Base-by-base conservation (phyloP, 2,329 filamentous ascomycete genomes). In the Pseudophaeomoniella oleicola region DNA sequence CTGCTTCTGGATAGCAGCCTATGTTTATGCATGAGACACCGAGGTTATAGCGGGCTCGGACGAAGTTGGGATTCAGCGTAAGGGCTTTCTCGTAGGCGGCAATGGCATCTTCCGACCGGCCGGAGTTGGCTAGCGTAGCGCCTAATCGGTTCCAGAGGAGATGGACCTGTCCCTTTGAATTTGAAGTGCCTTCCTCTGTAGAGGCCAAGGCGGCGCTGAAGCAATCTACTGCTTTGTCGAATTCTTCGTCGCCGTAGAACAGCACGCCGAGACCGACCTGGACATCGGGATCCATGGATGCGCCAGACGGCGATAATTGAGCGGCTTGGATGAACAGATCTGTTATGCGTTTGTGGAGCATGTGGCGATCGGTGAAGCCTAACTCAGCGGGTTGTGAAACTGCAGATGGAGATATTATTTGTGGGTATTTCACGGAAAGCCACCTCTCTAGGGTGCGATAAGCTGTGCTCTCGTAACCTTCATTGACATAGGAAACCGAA, bases 11-110 rank as follows among this genome's bases (percentile, higher is more conserved):
- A 56, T 86, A 87, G 59, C 88, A 94, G 37, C 87, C 87, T 48
- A 96, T 93, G 60, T 96, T 96, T 58, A 98, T 96, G 59, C 90
- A 96, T 41, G 77, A 84, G 6, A 96, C 90, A 32, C 90, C 90
- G 1, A 98, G 74, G 59, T 98, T 98, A 66, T 98, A 98, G 32
- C 90, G 74, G 2, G 90, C 90, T 40, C 90, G 82, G 13, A 98
- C 92, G 54, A 98, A 98, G 64, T 98, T 98, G 37, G 88, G 84
- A 39, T 87, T 81, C 42, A 94, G 73, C 31, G 78, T 80, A 5
- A 98, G 72, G 0, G 90, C 90, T 54, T 88, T 85, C 51, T 92
- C 86, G 59, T 98, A 98, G 1, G 90, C 90, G 32, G 87, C 82
- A 50, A 98, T 98, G 40, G 90, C 90, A 59, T 98, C 90, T 62